Percentiles rank a stretch among this genome's conserved stretches.
Conservation (phyloP, 495 filamentous ascomycete species). For the Aspergillus asperescens region DNA sequence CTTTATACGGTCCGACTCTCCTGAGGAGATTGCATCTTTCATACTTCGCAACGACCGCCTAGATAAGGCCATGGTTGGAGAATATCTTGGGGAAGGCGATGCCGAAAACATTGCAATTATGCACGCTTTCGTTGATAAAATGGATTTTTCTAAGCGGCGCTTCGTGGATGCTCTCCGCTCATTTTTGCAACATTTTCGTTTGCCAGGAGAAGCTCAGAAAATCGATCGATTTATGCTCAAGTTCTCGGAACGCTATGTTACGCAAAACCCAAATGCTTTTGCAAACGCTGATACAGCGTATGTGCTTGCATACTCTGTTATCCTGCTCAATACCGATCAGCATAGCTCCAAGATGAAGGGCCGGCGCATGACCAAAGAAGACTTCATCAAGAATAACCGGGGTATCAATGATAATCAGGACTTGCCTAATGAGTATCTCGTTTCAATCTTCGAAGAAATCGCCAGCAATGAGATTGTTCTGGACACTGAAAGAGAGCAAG, state of each 20-base stretch:
- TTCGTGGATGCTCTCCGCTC: conserved; percentile 89
- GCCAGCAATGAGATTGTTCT: conserved; percentile 87
- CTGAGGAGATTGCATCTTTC: conserved; percentile 82
- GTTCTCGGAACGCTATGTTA: conserved; percentile 92
- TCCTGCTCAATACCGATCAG: conserved; percentile 93
- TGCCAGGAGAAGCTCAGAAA: conserved; percentile 96
- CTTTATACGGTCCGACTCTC: conserved; percentile 71
- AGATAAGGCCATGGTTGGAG: conserved; percentile 87
- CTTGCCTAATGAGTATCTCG: conserved; percentile 87
- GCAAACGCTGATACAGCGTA: conserved; percentile 98
- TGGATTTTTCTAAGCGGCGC: conserved; percentile 90
- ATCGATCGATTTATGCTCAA: conserved; percentile 99
- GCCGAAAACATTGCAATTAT: conserved; percentile 90
- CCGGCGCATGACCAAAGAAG: conserved; percentile 82
- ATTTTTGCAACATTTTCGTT: conserved; percentile 90
- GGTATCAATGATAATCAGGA: conserved; percentile 97
- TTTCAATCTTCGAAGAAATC: conserved; percentile 89
- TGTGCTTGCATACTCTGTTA: conserved; percentile 91
- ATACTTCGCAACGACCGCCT: conserved; percentile 67
- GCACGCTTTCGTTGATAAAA: conserved; percentile 93
- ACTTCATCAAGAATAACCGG: conserved; percentile 98
- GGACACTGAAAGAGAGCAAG: conserved; percentile 81
- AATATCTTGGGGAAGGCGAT: conserved; percentile 93
- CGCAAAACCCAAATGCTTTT: conserved; percentile 93
- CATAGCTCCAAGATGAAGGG: conserved; percentile 84